Base-by-base conservation (phyloP, 768 basidiomycete genomes). In the Tephrocybe rancida region DNA sequence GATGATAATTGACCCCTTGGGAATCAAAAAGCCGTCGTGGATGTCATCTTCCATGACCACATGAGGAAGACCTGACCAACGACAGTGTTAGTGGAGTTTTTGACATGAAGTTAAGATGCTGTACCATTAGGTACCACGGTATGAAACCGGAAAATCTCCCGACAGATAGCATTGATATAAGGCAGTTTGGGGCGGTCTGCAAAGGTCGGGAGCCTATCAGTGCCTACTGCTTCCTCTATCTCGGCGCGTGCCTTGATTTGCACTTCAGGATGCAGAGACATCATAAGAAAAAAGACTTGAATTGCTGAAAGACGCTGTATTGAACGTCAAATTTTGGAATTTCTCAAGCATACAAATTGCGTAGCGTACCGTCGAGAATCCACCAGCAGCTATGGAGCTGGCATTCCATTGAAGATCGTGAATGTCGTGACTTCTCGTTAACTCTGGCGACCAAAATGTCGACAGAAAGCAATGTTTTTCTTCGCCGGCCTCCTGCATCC, bases 51-150 rank as follows among this genome's bases (percentile, higher is more conserved):
- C 59, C 21, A 55, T 58, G 60, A 65, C 21, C 60, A 67, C n/a
- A 65, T 67, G 54, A 29, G 70, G 56, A 59, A 73, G 19, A 55
- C 70, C 39, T 71, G 38, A 61, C 13, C 64, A 54, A 41, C n/a
- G n/a, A 14, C 66, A 62, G 21, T 64, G 60, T 32, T 66, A 48
- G 4, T 52, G 58, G 38, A 61, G 1, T 65, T 63, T n/a, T 16
- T 24, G 41, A 41, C 35, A 11, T 25, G 8, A 4, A 3, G 13
- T 44, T 3, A 5, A 6, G 61, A 7, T 16, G 16, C 55, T 38
- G n/a, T 38, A 54, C 57, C 51, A 13, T 30, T 48, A 39, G 61
- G 61, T 48, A 41, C 39, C 7, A 41, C 39, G 13, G 39, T 19
- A 41, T 41, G 39, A n/a, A 61, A 70, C 8, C 67, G 60, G 4